Conservation (phyloP, 805 yeast genomes). For the Lachancea meyersii region DNA sequence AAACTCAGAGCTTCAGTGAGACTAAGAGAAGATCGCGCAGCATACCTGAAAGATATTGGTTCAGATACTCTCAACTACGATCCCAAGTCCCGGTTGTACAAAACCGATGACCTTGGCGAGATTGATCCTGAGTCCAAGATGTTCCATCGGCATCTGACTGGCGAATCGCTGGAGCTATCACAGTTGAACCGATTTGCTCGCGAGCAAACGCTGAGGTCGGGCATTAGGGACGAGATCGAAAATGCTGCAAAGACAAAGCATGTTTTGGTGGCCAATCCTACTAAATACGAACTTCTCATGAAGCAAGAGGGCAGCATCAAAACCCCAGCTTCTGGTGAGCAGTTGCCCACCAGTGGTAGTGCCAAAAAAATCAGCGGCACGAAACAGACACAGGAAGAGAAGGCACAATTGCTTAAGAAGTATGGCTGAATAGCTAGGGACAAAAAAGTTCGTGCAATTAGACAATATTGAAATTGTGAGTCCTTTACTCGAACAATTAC, state of each 20-base stretch:
- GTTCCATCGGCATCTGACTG: constrained; percentile 49
- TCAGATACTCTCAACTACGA: constrained; percentile 44
- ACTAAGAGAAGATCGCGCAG: constrained; percentile 71
- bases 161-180: constrained; percentile 51
- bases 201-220: constrained; percentile 33
- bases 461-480: too few relatives aligned
- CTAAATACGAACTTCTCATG: constrained; percentile 27
- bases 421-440: constrained; percentile 18
- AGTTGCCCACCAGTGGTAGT: constrained; percentile 6
- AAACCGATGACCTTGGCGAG: constrained; percentile 31
- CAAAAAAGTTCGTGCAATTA: too few relatives aligned
- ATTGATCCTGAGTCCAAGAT: constrained; percentile 37
- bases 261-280: constrained; percentile 34
- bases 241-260: constrained; percentile 24
- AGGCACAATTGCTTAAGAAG: constrained; percentile 15
- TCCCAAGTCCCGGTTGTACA: constrained; percentile 44
- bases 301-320: constrained; percentile 7
- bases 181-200: constrained; percentile 46
- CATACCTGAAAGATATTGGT: constrained; percentile 49
- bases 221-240: constrained; percentile 25
- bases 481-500: too few relatives aligned
- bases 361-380: constrained; percentile 23
- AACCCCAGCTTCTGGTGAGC: constrained; percentile 1
- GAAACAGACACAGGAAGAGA: constrained; percentile 16
- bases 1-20: constrained; percentile 40